Evolutionary conservation across 164 flowering plant genomes (phyloP), one percentile per base, ranked within the genome.

Genomic region (Aristolochia fimbriata): DNA sequence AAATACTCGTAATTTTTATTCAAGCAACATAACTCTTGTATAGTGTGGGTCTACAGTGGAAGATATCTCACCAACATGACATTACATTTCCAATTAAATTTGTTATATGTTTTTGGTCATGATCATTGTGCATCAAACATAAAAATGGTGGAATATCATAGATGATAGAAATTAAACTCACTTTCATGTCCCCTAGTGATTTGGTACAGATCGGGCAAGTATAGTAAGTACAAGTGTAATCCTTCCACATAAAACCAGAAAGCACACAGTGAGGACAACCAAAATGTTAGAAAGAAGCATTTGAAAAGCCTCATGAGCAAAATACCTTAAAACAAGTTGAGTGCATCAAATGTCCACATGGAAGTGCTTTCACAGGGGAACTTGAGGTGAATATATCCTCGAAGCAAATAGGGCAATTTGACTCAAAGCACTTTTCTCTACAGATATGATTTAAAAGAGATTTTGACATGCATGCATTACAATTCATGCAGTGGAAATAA

Each of bases 301-400:
- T 43, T 46, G 49, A 15, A 25, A 47, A 21, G 21, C 62, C 17
- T 15, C 2, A 59, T 24, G 61, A 67, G 24, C 16, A 58, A 50
- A 59, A 45, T 78, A 89, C 98, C 94, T 78, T 76, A 81, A 92
- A 92, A 70, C 96, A 92, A 15, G 77, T 23, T 22, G 96, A 89
- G 74, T 92, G 98, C 98, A 92, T 92, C 73, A 84, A 50, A 78
- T 92, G 98, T 46, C 98, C 96, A 76, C 98, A 92, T 6, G 81
- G 79, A 66, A 92, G 93, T 55, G 89, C 83, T 74, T 86, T 92
- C 17, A 85, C 80, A 0, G 96, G 87, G 68, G 75, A 51, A 62
- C 71, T 76, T 13, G 98, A 92, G 3, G 98, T 85, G 69, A 92
- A 92, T 24, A 89, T 77, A 61, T 79, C 74, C 52, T 92, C 98